Percentiles rank a stretch among this genome's conserved stretches.
phyloP scores from a whole-genome alignment of 2,329 filamentous ascomycete species.

The Fusarium secorum region DNA sequence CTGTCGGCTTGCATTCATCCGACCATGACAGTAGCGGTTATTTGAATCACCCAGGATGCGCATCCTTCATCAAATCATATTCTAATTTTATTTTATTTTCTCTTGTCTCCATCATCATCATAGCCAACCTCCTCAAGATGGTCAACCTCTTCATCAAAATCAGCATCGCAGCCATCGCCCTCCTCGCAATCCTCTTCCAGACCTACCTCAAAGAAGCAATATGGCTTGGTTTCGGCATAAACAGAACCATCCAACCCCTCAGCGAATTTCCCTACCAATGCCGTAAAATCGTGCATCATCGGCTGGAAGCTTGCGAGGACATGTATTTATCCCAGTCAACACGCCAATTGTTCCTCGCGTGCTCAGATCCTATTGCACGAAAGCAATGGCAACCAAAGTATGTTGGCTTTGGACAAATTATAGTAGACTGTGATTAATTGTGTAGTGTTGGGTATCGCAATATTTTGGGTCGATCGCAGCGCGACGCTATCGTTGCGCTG shows the following conservation, averaged over 20 bases:
- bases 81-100: background rate
- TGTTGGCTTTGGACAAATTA: background rate
- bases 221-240: slow-evolving; percentile 37
- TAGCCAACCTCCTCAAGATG: background rate
- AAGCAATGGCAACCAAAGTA: slow-evolving; percentile 35
- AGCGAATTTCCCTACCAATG: slow-evolving; percentile 39
- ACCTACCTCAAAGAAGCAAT: slow-evolving; percentile 33
- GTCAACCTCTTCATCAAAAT: slow-evolving; percentile 2
- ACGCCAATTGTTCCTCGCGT: slow-evolving; percentile 37
- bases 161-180: slow-evolving; percentile 13
- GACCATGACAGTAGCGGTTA: background rate
- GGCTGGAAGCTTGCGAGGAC: slow-evolving; percentile 38
- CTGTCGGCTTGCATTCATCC: background rate
- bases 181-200: slow-evolving; percentile 36
- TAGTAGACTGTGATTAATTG: background rate
- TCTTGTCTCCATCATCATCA: too few species aligned
- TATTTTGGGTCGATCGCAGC: slow-evolving; percentile 40
- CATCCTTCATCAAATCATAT: background rate
- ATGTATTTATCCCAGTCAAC: slow-evolving; percentile 40
- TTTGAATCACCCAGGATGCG: background rate
- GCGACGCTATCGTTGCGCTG: slow-evolving; percentile 45
- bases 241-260: slow-evolving; percentile 29
- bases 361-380: slow-evolving; percentile 30
- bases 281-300: slow-evolving; percentile 29
- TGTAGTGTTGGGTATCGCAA: slow-evolving; percentile 36